phyloP scores from a whole-genome alignment of 768 basidiomycete genomes.

The Aureoboletus auriporus region DNA sequence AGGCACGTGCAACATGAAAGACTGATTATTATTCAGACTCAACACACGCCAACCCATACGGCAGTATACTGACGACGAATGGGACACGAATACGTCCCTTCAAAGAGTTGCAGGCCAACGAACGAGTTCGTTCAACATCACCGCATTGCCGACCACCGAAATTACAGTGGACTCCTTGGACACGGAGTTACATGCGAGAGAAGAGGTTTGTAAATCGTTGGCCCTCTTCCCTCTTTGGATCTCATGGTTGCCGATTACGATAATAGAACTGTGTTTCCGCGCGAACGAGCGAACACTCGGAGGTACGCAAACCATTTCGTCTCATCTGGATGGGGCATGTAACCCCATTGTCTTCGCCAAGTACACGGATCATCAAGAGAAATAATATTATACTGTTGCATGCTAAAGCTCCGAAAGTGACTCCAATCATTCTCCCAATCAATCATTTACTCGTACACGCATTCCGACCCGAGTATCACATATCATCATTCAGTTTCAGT shows the following conservation, averaged over 20 bases:
- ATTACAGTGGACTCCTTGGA: neutral
- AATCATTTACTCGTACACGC: too few relatives aligned
- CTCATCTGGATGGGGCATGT: neutral
- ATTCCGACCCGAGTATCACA: too few relatives aligned
- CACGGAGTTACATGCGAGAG: neutral
- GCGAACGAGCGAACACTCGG: neutral
- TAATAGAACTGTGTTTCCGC: neutral
- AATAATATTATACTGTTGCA: conserved; percentile 7
- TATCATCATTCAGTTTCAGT: too few relatives aligned
- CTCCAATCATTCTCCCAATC: too few relatives aligned
- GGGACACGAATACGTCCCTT: conserved; percentile 22
- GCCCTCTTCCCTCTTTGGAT: too few relatives aligned
- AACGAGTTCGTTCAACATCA: neutral
- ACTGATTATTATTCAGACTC: conserved; percentile 36
- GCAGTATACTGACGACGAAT: conserved; percentile 47
- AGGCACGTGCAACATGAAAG: neutral
- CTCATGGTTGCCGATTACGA: neutral
- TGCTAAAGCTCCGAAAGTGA: neutral
- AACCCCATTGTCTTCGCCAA: neutral
- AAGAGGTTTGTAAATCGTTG: conserved; percentile 8
- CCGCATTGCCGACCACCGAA: neutral
- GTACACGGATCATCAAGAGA: neutral
- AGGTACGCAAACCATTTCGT: conserved; percentile 2
- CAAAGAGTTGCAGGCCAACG: conserved; percentile 18
- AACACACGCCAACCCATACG: conserved; percentile 56